A percentile compares a stretch with the other conserved stretches of the same genome.
Evolutionary conservation across 768 basidiomycete genomes (phyloP).

Genomic region (Mycena rebaudengoi): DNA sequence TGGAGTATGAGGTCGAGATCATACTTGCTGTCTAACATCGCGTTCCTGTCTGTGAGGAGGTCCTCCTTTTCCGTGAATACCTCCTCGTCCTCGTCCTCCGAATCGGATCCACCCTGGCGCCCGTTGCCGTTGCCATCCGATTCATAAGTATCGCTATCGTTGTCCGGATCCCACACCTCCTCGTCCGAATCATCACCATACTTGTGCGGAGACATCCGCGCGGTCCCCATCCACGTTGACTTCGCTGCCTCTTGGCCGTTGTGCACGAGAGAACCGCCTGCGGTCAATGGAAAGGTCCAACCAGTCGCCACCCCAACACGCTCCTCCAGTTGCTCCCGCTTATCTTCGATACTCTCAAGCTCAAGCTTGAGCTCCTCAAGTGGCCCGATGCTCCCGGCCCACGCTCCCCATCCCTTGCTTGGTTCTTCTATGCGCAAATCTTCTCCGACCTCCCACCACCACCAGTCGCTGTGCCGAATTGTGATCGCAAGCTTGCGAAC

Average conservation of each 20-base stretch:
- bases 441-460: constrained; percentile 31
- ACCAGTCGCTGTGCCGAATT: constrained; percentile 34
- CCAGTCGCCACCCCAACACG: constrained; percentile 2
- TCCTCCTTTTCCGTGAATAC: background rate
- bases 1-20: background rate
- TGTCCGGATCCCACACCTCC: background rate
- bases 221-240: constrained; percentile 11
- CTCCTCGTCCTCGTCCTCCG: background rate
- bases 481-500: constrained; percentile 25
- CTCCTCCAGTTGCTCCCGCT: constrained; percentile 29
- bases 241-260: background rate
- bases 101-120: too few relatives aligned
- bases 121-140: background rate
- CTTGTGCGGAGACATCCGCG: background rate
- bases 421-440: constrained; percentile 19
- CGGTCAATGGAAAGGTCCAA: constrained; percentile 14
- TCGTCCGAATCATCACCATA: background rate
- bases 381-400: constrained; percentile 11
- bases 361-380: constrained; percentile 31
- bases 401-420: constrained; percentile 14
- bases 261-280: constrained; percentile 4
- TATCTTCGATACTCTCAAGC: constrained; percentile 33
- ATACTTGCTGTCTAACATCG: background rate
- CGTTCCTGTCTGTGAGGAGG: background rate
- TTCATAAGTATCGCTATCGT: background rate